phyloP scores from a whole-genome alignment of 345 rosid species.

The Cardamine occulta region DNA sequence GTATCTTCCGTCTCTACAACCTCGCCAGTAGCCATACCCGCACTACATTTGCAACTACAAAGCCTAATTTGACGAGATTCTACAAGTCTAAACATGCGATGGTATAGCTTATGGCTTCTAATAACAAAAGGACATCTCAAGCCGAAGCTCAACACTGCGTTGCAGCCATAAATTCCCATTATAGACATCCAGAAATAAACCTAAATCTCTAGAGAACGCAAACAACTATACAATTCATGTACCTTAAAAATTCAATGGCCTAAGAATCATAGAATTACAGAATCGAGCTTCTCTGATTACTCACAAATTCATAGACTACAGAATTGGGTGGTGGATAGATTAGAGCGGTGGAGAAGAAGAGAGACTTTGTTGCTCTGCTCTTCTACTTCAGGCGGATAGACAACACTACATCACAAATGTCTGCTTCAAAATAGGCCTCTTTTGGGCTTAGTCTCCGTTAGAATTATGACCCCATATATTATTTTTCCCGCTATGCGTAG shows the following conservation, averaged over 20 bases:
- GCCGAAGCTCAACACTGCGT: slow-evolving; percentile 36
- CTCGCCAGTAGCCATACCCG: slow-evolving; percentile 17
- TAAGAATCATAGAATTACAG: slow-evolving; percentile 16
- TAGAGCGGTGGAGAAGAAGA: slow-evolving; percentile 16
- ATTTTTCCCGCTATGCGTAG: background rate
- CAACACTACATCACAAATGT: background rate
- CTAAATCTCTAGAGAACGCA: slow-evolving; percentile 2
- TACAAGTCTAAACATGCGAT: slow-evolving; percentile 7
- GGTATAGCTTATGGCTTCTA: slow-evolving; percentile 35
- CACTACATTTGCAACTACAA: slow-evolving; percentile 32
- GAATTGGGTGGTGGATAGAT: slow-evolving; percentile 9
- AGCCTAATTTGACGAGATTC: slow-evolving; percentile 21
- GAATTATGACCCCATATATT: background rate
- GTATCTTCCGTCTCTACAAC: slow-evolving; percentile 31
- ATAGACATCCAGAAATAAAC: background rate
- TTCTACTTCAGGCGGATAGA: slow-evolving; percentile 19
- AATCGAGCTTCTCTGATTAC: slow-evolving; percentile 3
- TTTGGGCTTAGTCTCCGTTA: background rate
- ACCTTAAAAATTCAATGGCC: slow-evolving; percentile 7
- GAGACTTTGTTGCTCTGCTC: background rate
- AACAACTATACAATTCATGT: slow-evolving; percentile 17
- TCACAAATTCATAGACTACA: slow-evolving; percentile 7
- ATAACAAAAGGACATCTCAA: slow-evolving; percentile 18
- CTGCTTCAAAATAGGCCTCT: slow-evolving; percentile 12
- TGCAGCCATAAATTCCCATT: slow-evolving; percentile 45